Evolutionary conservation across 2,329 filamentous ascomycete genomes (phyloP), one percentile per base, ranked within the genome.

Genomic region (Amphichorda felina): DNA sequence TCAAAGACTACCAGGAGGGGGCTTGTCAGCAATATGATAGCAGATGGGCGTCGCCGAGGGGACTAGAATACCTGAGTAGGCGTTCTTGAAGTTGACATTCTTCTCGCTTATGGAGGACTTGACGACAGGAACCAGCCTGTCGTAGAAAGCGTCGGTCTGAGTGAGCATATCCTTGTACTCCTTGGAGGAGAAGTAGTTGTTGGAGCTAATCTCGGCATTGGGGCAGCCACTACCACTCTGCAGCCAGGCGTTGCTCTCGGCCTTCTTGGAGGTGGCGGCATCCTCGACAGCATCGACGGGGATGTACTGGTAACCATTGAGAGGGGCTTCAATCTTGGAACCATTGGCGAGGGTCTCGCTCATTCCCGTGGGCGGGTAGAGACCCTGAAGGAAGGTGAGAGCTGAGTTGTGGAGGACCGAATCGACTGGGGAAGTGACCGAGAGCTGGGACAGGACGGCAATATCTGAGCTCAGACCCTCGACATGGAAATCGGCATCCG

Each of bases 261-360:
- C 62, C 44, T 75, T 70, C 6, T 64, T 58, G 17, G 64, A 59
- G 36, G 75, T 69, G 11, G 72, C 67, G 8, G 54, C 75, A 2
- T 63, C 66, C 3, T 64, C 54, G 19, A 82, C 66, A 3, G 72
- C 61, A 40, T 77, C 71, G 37, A 95, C 65, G 14, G 84, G 82
- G 45, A 94, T 80, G 41, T 91, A 73, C 58, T 95, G 88, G 54
- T 87, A 94, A 18, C 87, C 87, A 41, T 74, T 66, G 50, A 94
- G 60, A 0, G 88, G 86, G 2, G 76, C 63, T 38, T 75, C 61
- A 10, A 88, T 64, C 4, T 59, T 63, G 16, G 72, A 72, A 33
- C 81, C 81, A 55, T 94, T 87, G 47, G 74, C 74, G 28, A 94
- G 70, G 2, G 64, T 75, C 57, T 83, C 68, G 25, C 66, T 51